Evolutionary conservation across 805 yeast species (phyloP), one percentile per base, ranked within the genome.

Genomic region (Brettanomyces anomalus): DNA sequence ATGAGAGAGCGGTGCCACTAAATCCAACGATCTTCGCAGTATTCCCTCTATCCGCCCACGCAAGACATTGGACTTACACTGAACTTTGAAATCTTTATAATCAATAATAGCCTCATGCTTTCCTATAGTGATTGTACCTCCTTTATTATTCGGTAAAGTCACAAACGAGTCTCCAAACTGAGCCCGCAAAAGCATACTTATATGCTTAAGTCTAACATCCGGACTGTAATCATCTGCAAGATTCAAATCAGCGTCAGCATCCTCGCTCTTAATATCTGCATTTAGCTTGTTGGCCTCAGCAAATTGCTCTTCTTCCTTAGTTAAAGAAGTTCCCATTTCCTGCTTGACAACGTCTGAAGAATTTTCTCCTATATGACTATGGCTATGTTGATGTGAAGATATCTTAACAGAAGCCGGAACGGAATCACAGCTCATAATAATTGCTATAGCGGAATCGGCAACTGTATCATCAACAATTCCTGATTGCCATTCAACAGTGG

Each of bases 401-500:
- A 87, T 61, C 58, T 90, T 93, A 24, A 93, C 95, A 5, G 97
- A 86, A 2, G 96, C 95, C 10, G 96, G 96, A 0, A 96, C 80
- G 0, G 96, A 81, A 58, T 93, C 98, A 35, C 90, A 93, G 37
- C 95, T 85, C 62, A 90, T 73, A 28, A 93, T 62, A 33, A 93
- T 87, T 0, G 97, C 96, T 45, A 93, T 76, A 1, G 88, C 84
- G 14, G 96, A 81, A 56, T 93, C 99, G 0, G 98, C 98, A 48
- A 93, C 76, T 0, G 96, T 82, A 55, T 93, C 98, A 47, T 85
- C 89, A 66, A 88, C 77, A 44, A 85, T 68, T 45, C 88, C 89
- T 51, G 94, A 90, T 15, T 79, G 76, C 98, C 98, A 93, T 60
- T 86, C 94, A 13, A 90, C 79, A 0, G 82, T 72, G 5, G 85